Evolutionary conservation across 2,329 filamentous ascomycete genomes (phyloP).

Genomic region (Fusarium sambucinum): DNA sequence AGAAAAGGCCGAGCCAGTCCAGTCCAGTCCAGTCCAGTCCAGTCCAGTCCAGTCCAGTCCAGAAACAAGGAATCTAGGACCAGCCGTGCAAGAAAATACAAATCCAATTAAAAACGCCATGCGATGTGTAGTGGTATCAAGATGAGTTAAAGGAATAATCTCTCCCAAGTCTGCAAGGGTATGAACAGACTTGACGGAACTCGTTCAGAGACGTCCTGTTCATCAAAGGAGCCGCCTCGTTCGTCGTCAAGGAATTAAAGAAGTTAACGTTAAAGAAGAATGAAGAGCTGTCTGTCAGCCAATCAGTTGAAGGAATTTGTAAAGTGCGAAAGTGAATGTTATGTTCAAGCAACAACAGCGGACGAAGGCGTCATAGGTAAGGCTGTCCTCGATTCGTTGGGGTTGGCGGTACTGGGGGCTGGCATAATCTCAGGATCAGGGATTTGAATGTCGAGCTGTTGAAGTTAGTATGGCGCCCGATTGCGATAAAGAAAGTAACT

Average conservation of each 20-base stretch:
- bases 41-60: too few species aligned
- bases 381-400: slow-evolving; percentile 54
- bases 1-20: neutral
- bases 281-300: slow-evolving; percentile 16
- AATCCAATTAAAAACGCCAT: slow-evolving; percentile 44
- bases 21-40: too few species aligned
- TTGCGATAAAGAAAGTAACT: slow-evolving; percentile 48
- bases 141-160: slow-evolving; percentile 35
- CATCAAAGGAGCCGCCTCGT: slow-evolving; percentile 44
- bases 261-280: slow-evolving; percentile 24
- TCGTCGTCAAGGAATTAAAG: slow-evolving; percentile 47
- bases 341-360: slow-evolving; percentile 42
- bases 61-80: neutral
- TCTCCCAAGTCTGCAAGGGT: slow-evolving; percentile 37
- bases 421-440: slow-evolving; percentile 79
- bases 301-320: slow-evolving; percentile 28
- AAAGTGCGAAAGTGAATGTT: neutral
- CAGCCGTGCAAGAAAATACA: slow-evolving; percentile 19
- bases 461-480: slow-evolving; percentile 19
- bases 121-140: slow-evolving; percentile 51
- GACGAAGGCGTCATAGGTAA: slow-evolving; percentile 52
- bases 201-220: slow-evolving; percentile 44
- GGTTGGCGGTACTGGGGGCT: slow-evolving; percentile 58
- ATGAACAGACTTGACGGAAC: slow-evolving; percentile 38
- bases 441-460: slow-evolving; percentile 82